phyloP scores from a whole-genome alignment of 805 yeast genomes.

The Lachancea cidri region DNA sequence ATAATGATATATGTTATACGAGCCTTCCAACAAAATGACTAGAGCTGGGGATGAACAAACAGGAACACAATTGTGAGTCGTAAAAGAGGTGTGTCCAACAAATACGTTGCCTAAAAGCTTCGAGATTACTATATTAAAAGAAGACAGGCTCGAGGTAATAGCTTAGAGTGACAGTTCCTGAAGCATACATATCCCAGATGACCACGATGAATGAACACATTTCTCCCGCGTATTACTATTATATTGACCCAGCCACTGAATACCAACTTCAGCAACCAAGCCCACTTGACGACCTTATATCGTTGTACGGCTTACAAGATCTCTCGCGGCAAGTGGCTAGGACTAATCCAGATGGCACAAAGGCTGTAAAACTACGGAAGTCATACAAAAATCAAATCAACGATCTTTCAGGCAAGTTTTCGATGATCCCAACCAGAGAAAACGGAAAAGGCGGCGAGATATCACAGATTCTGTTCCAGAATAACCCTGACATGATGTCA shows the following conservation, averaged over 20 bases:
- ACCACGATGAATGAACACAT: slow-evolving; percentile 21
- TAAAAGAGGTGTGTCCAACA: neutral
- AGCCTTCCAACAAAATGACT: neutral
- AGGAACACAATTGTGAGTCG: neutral
- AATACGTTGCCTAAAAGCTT: neutral
- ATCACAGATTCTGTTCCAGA: slow-evolving; percentile 30
- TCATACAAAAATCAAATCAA: slow-evolving; percentile 90
- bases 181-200: slow-evolving; percentile 5
- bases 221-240: slow-evolving; percentile 34
- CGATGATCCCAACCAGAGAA: slow-evolving; percentile 45
- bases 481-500: slow-evolving; percentile 31
- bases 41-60: neutral
- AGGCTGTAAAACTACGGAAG: slow-evolving; percentile 88
- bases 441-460: slow-evolving; percentile 36
- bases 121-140: too few species aligned
- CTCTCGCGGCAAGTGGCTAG: slow-evolving; percentile 81
- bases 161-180: neutral
- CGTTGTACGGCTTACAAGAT: slow-evolving; percentile 59
- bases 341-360: slow-evolving; percentile 79
- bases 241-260: slow-evolving; percentile 33
- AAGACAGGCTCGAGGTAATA: neutral
- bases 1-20: too few species aligned
- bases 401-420: slow-evolving; percentile 78
- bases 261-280: slow-evolving; percentile 51
- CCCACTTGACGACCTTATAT: slow-evolving; percentile 67